Evolutionary conservation across 140 eudicot species (phyloP).

Genomic region (Anethum foeniculum): DNA sequence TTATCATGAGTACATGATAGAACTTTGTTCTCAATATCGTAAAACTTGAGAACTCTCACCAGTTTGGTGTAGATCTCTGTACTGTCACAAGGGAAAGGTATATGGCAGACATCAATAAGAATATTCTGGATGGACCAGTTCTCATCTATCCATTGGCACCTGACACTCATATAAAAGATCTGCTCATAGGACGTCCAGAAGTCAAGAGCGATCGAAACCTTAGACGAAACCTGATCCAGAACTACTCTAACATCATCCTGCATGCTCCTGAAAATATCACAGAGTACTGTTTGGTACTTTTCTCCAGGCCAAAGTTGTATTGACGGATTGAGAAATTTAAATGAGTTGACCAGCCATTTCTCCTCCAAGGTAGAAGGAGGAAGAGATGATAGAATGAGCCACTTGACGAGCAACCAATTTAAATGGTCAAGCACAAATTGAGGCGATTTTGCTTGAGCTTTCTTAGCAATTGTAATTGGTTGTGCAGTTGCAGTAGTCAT

Average conservation of each 20-base stretch:
- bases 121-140: slow-evolving; percentile 72
- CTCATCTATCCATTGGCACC: slow-evolving; percentile 89
- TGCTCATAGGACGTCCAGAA: slow-evolving; percentile 87
- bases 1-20: slow-evolving; percentile 86
- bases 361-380: slow-evolving; percentile 70
- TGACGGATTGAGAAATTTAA: slow-evolving; percentile 62
- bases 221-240: slow-evolving; percentile 61
- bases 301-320: slow-evolving; percentile 69
- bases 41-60: slow-evolving; percentile 52
- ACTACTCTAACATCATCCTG: slow-evolving; percentile 53
- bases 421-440: slow-evolving; percentile 68
- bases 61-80: slow-evolving; percentile 51
- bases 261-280: slow-evolving; percentile 72
- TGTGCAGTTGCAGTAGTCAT: slow-evolving; percentile 39
- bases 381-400: slow-evolving; percentile 70
- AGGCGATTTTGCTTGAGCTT: slow-evolving; percentile 52
- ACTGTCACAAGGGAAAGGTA: slow-evolving; percentile 76
- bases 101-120: slow-evolving; percentile 69
- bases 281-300: slow-evolving; percentile 56
- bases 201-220: slow-evolving; percentile 78
- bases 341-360: slow-evolving; percentile 63
- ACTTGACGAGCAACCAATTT: slow-evolving; percentile 87
- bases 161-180: slow-evolving; percentile 67
- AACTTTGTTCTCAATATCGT: slow-evolving; percentile 55
- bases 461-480: slow-evolving; percentile 43